Percentiles rank a stretch among this genome's conserved stretches.
These are phyloP conservation scores for Limtongia smithiae DNA, from an alignment of 805 yeast genomes.

Conservation along the genomic window DNA sequence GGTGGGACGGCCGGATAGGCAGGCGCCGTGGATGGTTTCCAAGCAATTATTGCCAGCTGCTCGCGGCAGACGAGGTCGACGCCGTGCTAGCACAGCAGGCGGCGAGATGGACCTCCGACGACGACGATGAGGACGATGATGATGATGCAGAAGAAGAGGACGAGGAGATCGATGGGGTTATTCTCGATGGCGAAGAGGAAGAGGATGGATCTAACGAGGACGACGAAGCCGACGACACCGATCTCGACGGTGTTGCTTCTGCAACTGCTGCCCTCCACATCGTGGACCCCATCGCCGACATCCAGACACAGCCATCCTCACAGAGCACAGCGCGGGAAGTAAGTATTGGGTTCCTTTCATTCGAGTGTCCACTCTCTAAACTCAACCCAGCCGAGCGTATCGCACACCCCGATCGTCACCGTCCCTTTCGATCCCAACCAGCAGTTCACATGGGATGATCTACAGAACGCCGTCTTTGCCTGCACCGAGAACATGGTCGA, in stretches of 20 bases:
- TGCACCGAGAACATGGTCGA: constrained; percentile 5
- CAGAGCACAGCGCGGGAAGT: too few species aligned
- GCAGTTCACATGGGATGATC: constrained; percentile 9
- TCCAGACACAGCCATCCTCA: too few species aligned
- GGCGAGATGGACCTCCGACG: constrained; percentile 3
- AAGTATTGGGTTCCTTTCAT: too few species aligned
- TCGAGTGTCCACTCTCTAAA: too few species aligned
- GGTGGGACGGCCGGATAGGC: constrained; percentile 45
- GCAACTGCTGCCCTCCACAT: not conserved
- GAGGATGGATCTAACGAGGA: constrained; percentile 1
- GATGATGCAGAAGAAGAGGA: not conserved
- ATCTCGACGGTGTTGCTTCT: not conserved
- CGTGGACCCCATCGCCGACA: constrained; percentile 1
- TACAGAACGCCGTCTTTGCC: constrained; percentile 1
- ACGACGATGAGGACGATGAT: constrained; percentile 2
- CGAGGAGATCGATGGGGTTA: constrained; percentile 2
- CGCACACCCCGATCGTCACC: not conserved
- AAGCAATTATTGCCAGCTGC: constrained; percentile 47
- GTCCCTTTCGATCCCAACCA: not conserved
- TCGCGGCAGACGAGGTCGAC: constrained; percentile 9
- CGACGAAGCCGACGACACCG: constrained; percentile 1
- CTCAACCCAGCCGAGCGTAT: too few species aligned
- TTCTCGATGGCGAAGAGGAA: constrained; percentile 4
- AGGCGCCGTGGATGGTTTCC: constrained; percentile 46
- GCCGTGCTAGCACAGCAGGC: constrained; percentile 5